Conservation (phyloP, 2,329 filamentous ascomycete genomes). For the Magnaporthiopsis rhizophila region DNA sequence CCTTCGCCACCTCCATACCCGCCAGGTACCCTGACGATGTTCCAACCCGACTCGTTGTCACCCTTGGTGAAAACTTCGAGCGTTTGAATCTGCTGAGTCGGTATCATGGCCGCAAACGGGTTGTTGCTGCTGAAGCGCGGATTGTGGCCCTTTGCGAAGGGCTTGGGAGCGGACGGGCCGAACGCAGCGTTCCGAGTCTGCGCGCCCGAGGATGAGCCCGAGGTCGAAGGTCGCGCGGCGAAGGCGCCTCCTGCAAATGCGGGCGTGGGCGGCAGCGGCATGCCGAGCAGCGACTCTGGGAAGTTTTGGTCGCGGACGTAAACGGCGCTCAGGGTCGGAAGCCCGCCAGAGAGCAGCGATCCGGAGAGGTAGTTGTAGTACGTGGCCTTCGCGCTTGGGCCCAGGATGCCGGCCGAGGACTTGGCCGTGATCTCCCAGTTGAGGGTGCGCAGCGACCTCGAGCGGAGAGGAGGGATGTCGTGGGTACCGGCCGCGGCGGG, state of each 20-base stretch:
- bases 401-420: constrained; percentile 27
- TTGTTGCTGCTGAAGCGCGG: constrained; percentile 53
- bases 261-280: constrained; percentile 52
- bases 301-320: constrained; percentile 84
- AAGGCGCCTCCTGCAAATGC: constrained; percentile 29
- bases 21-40: constrained; percentile 41
- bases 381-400: constrained; percentile 38
- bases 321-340: constrained; percentile 66
- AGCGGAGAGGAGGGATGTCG: constrained; percentile 55
- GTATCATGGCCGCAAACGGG: constrained; percentile 38
- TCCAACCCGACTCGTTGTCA: constrained; percentile 51
- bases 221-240: constrained; percentile 15
- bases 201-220: constrained; percentile 14
- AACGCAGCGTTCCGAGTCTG: constrained; percentile 23
- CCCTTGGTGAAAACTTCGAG: constrained; percentile 55
- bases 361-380: constrained; percentile 83
- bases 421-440: constrained; percentile 74
- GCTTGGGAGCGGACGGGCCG: constrained; percentile 13
- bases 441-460: constrained; percentile 60
- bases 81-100: constrained; percentile 23
- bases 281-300: constrained; percentile 64
- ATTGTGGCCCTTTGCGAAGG: constrained; percentile 18
- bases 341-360: constrained; percentile 68
- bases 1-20: constrained; percentile 19
- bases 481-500: constrained; percentile 33